Percentiles rank a stretch among this genome's conserved stretches.
phyloP scores from a whole-genome alignment of 306 rosid genomes.

The Dryas octopetala region DNA sequence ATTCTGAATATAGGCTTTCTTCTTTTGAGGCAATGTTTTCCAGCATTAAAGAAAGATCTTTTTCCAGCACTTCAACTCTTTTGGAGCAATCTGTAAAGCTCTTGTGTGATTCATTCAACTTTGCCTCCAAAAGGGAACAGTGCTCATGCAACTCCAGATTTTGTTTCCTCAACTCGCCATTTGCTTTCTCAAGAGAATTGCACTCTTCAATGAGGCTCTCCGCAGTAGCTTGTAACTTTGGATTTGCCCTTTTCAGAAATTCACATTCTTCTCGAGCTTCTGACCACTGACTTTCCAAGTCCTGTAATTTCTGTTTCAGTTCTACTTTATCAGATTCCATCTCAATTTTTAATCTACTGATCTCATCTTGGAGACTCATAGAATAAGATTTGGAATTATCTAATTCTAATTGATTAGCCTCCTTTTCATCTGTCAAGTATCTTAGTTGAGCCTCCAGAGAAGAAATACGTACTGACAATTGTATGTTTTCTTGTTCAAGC shows the following conservation, averaged over 20 bases:
- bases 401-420: conserved; percentile 30
- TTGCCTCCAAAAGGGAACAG: conserved; percentile 36
- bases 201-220: conserved; percentile 39
- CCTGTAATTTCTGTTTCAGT: conserved; percentile 26
- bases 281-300: conserved; percentile 32
- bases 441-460: conserved; percentile 37
- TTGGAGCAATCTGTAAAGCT: conserved; percentile 28
- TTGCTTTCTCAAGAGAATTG: conserved; percentile 33
- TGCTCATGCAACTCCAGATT: conserved; percentile 32
- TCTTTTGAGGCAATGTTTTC: conserved; percentile 40
- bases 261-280: conserved; percentile 39
- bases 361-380: conserved; percentile 31
- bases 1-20: conserved; percentile 31
- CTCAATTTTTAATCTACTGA: conserved; percentile 21
- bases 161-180: conserved; percentile 39
- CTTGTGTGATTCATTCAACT: conserved; percentile 32
- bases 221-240: conserved; percentile 37
- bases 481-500: conserved; percentile 32
- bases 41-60: conserved; percentile 30
- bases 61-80: conserved; percentile 36
- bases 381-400: conserved; percentile 33
- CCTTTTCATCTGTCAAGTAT: conserved; percentile 19
- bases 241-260: conserved; percentile 35
- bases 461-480: conserved; percentile 24
- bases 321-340: conserved; percentile 28